phyloP scores from a whole-genome alignment of 202 grass and related monocot genomes.

The Eragrostis tef region DNA sequence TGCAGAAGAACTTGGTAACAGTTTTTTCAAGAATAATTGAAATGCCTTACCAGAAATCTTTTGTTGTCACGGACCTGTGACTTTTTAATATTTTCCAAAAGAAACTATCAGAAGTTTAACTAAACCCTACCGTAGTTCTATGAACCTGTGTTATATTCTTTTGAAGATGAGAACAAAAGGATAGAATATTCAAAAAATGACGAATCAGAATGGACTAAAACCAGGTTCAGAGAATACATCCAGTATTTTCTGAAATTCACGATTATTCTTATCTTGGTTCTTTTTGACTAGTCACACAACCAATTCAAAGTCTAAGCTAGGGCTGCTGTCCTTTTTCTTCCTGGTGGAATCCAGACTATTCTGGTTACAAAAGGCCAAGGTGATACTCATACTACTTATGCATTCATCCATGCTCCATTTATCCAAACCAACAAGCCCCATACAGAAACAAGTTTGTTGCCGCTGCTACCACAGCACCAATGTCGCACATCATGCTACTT shows the following conservation, averaged over 20 bases:
- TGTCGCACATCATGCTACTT: constrained; percentile 17
- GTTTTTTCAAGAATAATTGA: not conserved
- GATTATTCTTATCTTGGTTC: not conserved
- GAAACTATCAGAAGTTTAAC: not conserved
- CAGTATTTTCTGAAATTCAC: not conserved
- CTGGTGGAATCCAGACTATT: constrained; percentile 1
- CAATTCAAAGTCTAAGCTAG: not conserved
- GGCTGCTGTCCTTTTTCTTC: not conserved
- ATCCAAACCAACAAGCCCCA: constrained; percentile 10
- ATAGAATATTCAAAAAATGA: not conserved
- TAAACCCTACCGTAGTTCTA: not conserved
- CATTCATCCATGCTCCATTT: not conserved
- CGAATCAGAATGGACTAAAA: too few species aligned
- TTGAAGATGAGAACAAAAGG: not conserved
- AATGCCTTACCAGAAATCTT: not conserved
- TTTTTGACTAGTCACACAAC: not conserved
- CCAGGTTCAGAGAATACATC: not conserved
- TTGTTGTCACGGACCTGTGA: not conserved
- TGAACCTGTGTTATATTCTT: constrained; percentile 11
- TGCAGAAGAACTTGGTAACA: not conserved
- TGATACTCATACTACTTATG: constrained; percentile 19
- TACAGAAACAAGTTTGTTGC: not conserved
- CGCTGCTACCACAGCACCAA: not conserved
- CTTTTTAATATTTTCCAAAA: not conserved
- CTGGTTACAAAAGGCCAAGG: constrained; percentile 1